Percentiles rank a stretch among this genome's conserved stretches.
Evolutionary conservation across 805 yeast species (phyloP).

Genomic region (Cyberlindnera americana): DNA sequence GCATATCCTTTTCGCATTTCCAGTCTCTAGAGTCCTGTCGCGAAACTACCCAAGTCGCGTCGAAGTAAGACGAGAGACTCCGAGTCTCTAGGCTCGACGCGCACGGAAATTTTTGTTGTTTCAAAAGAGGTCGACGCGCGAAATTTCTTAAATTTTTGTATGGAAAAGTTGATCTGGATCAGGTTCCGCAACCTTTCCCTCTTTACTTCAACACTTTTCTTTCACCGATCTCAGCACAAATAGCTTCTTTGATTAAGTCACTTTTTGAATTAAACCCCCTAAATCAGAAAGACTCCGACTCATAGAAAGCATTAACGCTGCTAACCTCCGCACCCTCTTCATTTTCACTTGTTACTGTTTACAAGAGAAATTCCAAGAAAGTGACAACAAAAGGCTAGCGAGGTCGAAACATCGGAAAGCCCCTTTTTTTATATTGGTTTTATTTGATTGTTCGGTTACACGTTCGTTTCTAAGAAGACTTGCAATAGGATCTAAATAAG

Average conservation of each 20-base stretch:
- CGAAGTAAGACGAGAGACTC: no score
- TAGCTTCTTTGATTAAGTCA: background rate
- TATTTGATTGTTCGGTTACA: background rate
- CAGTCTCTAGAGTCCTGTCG: background rate
- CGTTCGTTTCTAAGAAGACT: background rate
- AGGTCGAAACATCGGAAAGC: background rate
- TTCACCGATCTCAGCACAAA: slow-evolving; percentile 1
- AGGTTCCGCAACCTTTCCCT: slow-evolving; percentile 12
- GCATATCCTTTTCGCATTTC: background rate
- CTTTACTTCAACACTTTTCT: background rate
- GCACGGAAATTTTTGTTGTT: slow-evolving; percentile 5
- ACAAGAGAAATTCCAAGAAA: background rate
- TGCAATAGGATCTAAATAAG: no score
- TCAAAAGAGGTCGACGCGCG: slow-evolving; percentile 3
- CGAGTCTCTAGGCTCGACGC: background rate
- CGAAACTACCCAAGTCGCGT: no score
- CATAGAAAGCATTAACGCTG: background rate
- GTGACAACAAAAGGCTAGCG: background rate
- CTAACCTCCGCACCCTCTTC: background rate
- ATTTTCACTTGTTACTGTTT: background rate
- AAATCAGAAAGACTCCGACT: no score
- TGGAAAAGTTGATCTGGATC: slow-evolving; percentile 13
- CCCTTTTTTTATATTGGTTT: background rate
- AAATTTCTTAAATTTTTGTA: slow-evolving; percentile 7
- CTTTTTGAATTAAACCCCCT: no score